These are phyloP conservation scores for Podospora anserina DNA, from an alignment of 495 filamentous ascomycete species.

Conservation along the genomic window DNA sequence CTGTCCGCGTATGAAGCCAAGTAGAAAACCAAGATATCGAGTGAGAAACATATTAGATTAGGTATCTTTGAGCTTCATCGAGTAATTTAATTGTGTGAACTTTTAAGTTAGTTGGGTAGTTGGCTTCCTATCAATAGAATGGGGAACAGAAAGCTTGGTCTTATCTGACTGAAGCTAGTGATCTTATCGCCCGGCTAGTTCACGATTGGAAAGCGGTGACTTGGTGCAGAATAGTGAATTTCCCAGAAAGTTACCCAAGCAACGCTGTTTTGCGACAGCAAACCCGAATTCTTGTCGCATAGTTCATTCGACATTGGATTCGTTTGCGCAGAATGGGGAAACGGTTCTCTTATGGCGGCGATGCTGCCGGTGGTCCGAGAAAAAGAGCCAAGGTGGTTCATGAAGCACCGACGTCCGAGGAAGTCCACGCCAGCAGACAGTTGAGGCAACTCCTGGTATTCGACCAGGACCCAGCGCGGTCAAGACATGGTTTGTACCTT, in stretches of 20 bases:
- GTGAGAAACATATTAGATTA: neutral
- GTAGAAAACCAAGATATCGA: neutral
- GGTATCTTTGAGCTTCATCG: neutral
- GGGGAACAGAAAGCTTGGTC: neutral
- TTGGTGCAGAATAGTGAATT: slow-evolving; percentile 25
- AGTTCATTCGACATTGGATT: neutral
- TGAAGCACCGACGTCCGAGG: slow-evolving; percentile 49
- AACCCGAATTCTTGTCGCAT: neutral
- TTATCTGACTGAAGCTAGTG: neutral
- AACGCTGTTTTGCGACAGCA: neutral
- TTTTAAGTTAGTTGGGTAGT: neutral
- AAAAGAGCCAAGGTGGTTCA: slow-evolving; percentile 41
- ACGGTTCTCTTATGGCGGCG: slow-evolving; percentile 35
- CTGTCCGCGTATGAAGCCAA: neutral
- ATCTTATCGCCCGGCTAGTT: slow-evolving; percentile 15
- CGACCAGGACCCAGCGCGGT: slow-evolving; percentile 57
- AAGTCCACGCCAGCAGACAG: slow-evolving; percentile 58
- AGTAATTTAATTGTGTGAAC: neutral
- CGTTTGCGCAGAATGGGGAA: slow-evolving; percentile 38
- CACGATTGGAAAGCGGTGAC: slow-evolving; percentile 29
- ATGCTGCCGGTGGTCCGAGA: slow-evolving; percentile 26
- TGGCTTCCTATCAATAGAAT: neutral
- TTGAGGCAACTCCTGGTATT: slow-evolving; percentile 63
- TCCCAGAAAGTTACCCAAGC: slow-evolving; percentile 14
- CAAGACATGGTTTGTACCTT: slow-evolving; percentile 59